A percentile compares a stretch with the other conserved stretches of the same genome.
Evolutionary conservation across 371 early-diverging fungal genomes (phyloP).

Genomic region (Polyrhizophydium stewartii): DNA sequence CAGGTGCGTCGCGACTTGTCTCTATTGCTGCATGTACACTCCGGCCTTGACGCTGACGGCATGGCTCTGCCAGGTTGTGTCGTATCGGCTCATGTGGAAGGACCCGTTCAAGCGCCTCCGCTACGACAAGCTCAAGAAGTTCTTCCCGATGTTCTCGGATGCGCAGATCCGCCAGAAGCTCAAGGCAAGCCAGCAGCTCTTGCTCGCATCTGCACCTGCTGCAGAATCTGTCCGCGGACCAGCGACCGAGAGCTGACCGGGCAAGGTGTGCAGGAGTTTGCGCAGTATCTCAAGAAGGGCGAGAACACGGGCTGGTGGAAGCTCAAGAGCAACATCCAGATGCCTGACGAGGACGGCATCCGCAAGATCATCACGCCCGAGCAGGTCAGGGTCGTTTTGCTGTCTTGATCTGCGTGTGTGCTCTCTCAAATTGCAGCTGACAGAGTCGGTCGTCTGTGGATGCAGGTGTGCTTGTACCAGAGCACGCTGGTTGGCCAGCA

Average conservation of each 20-base stretch:
- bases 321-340: conserved; percentile 70
- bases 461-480: conserved; percentile 87
- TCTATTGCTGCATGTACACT: no score
- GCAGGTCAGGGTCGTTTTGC: conserved; percentile 46
- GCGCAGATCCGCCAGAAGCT: conserved; percentile 77
- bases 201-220: neutral
- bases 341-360: conserved; percentile 93
- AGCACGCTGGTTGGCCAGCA: conserved; percentile 96
- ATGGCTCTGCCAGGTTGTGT: conserved; percentile 42
- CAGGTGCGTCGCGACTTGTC: conserved; percentile 69
- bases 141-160: conserved; percentile 84
- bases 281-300: conserved; percentile 89
- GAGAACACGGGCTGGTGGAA: conserved; percentile 94
- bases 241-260: no score
- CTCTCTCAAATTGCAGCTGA: no score
- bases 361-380: conserved; percentile 97
- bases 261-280: conserved; percentile 78
- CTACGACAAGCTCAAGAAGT: conserved; percentile 68
- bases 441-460: neutral
- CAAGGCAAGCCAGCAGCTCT: conserved; percentile 31
- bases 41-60: no score
- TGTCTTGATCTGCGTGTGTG: no score
- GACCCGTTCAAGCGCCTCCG: conserved; percentile 66
- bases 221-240: no score
- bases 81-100: conserved; percentile 79